phyloP scores from a whole-genome alignment of 2,329 filamentous ascomycete genomes.

The Bipolaris bicolor region DNA sequence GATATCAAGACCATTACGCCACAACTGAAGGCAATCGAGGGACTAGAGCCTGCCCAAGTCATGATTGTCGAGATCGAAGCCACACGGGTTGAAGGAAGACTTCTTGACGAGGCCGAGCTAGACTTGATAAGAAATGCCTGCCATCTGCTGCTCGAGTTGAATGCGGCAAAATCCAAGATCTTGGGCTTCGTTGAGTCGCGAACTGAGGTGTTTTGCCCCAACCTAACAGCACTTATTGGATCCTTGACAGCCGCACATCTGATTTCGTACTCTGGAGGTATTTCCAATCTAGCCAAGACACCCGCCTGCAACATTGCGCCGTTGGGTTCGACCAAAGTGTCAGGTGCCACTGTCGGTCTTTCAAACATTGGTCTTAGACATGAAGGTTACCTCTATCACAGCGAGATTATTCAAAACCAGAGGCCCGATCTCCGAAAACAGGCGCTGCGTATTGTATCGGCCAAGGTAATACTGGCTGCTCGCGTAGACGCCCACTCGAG shows the following conservation, averaged over 20 bases:
- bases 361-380: conserved; percentile 91
- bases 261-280: conserved; percentile 90
- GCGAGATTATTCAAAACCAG: conserved; percentile 83
- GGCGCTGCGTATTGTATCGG: conserved; percentile 92
- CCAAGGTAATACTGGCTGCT: conserved; percentile 91
- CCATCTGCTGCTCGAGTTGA: conserved; percentile 85
- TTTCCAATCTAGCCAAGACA: conserved; percentile 87
- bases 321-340: conserved; percentile 86
- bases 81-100: conserved; percentile 82
- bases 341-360: conserved; percentile 75
- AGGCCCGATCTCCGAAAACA: conserved; percentile 88
- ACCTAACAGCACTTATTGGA: conserved; percentile 87
- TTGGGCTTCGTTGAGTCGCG: conserved; percentile 96
- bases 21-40: conserved; percentile 73
- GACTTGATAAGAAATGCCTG: conserved; percentile 77
- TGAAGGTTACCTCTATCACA: conserved; percentile 92
- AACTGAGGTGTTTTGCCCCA: conserved; percentile 95
- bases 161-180: conserved; percentile 83
- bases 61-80: conserved; percentile 98
- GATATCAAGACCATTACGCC: conserved; percentile 81
- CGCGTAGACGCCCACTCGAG: conserved; percentile 87
- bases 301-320: conserved; percentile 92
- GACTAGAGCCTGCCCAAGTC: conserved; percentile 81
- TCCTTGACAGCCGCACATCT: conserved; percentile 93
- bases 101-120: conserved; percentile 77